Evolutionary conservation across 129 eudicot species (phyloP), one percentile per base, ranked within the genome.

Genomic region (Mikania micrantha): DNA sequence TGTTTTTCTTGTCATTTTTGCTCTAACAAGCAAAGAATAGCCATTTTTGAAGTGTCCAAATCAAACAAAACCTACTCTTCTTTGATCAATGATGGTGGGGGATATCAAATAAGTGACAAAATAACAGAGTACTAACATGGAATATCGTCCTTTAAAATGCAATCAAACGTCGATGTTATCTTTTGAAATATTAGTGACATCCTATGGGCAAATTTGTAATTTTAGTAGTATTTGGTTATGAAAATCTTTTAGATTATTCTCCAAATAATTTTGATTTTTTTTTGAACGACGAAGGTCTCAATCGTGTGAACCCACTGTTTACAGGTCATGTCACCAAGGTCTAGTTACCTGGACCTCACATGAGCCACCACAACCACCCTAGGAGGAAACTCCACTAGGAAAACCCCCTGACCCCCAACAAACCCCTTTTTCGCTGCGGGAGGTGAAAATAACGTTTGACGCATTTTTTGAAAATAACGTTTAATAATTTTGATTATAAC

Each of bases 31-130:
- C 70, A 41, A 60, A 45, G 50, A 58, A 42, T 15, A 10, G 36
- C 62, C 74, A 67, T 34, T 73, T 48, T 60, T 67, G 70, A 40
- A 73, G 35, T 21, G 63, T 73, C 77, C 40, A 67, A 22, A 57
- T 75, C 77, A 50, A 73, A 64, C 54, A 48, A 50, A 59, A 59
- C 45, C 47, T 19, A 47, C 48, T 36, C 53, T 54, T 57, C 53
- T 15, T 32, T 21, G 62, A 49, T 48, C 31, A 31, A n/a, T 35
- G 52, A 68, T 69, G 29, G 53, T 69, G 47, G 62, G 38, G 25
- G 64, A 4, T 60, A 35, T 72, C 38, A 67, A 48, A 35, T 40
- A 60, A 19, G 52, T 65, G 72, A 64, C 78, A 74, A 53, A 52
- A 64, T 65, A 38, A 40, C 72, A 28, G 28, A 20, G 66, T 74